A percentile compares a stretch with the other conserved stretches of the same genome.
phyloP scores from a whole-genome alignment of 306 rosid genomes.

The Pyrus communis region DNA sequence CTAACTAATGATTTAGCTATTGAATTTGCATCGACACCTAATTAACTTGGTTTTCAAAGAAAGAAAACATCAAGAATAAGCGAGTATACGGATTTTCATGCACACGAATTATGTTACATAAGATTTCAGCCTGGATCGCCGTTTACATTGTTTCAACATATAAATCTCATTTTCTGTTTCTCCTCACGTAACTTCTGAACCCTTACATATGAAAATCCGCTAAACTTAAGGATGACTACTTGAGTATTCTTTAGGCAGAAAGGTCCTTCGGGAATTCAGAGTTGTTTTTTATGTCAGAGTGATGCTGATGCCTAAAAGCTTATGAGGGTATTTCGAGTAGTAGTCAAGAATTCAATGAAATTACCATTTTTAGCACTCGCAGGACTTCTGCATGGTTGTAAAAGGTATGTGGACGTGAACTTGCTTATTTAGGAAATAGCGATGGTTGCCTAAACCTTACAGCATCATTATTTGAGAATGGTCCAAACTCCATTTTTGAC shows the following conservation, averaged over 20 bases:
- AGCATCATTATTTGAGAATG: not conserved
- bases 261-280: not conserved
- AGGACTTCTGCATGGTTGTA: not conserved
- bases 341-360: not conserved
- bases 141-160: not conserved
- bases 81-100: not conserved
- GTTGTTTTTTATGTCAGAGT: not conserved
- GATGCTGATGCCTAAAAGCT: not conserved
- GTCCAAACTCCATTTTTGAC: not conserved
- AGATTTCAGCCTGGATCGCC: not conserved
- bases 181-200: not conserved
- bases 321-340: not conserved
- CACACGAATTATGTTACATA: not conserved
- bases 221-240: not conserved
- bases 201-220: too few relatives aligned
- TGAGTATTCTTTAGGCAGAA: not conserved
- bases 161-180: not conserved
- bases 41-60: conserved; percentile 1
- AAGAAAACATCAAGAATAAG: not conserved
- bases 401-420: too few relatives aligned
- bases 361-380: not conserved
- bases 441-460: not conserved
- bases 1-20: not conserved
- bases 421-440: too few relatives aligned
- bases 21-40: not conserved